Base-by-base conservation (phyloP, 495 filamentous ascomycete genomes). In the Aspergillus sclerotioniger region DNA sequence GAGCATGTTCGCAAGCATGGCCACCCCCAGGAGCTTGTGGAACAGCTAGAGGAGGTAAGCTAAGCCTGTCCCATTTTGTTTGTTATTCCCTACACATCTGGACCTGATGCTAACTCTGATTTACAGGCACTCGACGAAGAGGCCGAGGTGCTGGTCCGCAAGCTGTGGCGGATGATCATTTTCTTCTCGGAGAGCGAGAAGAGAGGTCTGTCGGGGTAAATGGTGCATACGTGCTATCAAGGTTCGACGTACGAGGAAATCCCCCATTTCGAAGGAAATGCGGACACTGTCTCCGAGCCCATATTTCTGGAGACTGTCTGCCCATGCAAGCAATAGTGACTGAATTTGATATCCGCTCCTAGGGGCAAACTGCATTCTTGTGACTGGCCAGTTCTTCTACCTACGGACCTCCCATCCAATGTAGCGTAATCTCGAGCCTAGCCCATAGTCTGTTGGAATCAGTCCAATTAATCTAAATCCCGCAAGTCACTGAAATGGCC, bases 141-240 rank as follows among this genome's bases (percentile, higher is more conserved):
- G 64, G 92, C 92, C 4, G 92, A 96, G 70, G 89, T 87, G 9
- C 76, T 98, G 62, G 94, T 98, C 17, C 93, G 89, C 82, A 98
- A 97, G 74, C 81, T 98, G 28, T 98, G 94, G 94, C 84, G 94
- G 46, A 95, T 98, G 92, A 83, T 96, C 50, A 96, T 98, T 70
- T 98, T 97, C 87, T 98, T 92, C 65, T 93, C 90, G 25, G 94
- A 98, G 75, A 88, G 86, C 65, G 94, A 96, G 83, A 96, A 94
- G 78, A 82, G 91, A 56, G 93, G 94, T 0, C 75, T 95, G 37
- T 90, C 89, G 25, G 84, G 84, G 19, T 90, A 77, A 56, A 53
- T 21, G 13, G 12, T 6, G 13, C n/a, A 5, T 39, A 8, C 21
- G 7, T 53, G 28, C 20, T 20, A 3, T 37, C 41, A n/a, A 13